These are phyloP conservation scores for Cercospora zeina DNA, from an alignment of 2,329 filamentous ascomycete species.

Conservation along the genomic window DNA sequence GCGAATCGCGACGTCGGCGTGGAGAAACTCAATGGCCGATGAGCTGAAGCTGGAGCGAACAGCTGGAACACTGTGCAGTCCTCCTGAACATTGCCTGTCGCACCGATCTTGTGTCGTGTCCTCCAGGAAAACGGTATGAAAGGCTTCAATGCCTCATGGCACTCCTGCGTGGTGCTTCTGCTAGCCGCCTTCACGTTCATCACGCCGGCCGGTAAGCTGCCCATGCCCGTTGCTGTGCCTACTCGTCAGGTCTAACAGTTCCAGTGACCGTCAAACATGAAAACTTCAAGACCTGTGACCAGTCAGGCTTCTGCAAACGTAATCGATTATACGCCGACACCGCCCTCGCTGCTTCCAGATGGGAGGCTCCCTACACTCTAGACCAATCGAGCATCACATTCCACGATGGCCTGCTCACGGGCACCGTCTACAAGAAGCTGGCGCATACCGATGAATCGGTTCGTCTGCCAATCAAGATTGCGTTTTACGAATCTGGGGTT, in stretches of 20 bases:
- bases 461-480: constrained; percentile 77
- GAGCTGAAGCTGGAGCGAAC: neutral
- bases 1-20: neutral
- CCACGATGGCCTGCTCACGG: constrained; percentile 76
- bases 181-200: constrained; percentile 61
- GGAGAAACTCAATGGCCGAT: constrained; percentile 2
- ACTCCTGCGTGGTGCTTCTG: constrained; percentile 62
- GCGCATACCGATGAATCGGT: constrained; percentile 66
- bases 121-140: constrained; percentile 24
- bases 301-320: constrained; percentile 95
- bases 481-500: constrained; percentile 85
- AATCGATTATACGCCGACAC: constrained; percentile 87
- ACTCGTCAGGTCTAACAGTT: neutral
- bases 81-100: neutral
- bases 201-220: constrained; percentile 62
- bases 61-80: neutral
- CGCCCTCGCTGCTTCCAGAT: constrained; percentile 65
- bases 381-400: constrained; percentile 70
- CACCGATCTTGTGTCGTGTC: neutral
- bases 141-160: constrained; percentile 54
- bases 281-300: constrained; percentile 94
- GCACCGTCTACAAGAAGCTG: constrained; percentile 77
- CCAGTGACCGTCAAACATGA: constrained; percentile 86
- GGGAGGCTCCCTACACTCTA: constrained; percentile 79
- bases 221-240: neutral